Evolutionary conservation across 257 asterid species (phyloP).

Genomic region (Petrea volubilis): DNA sequence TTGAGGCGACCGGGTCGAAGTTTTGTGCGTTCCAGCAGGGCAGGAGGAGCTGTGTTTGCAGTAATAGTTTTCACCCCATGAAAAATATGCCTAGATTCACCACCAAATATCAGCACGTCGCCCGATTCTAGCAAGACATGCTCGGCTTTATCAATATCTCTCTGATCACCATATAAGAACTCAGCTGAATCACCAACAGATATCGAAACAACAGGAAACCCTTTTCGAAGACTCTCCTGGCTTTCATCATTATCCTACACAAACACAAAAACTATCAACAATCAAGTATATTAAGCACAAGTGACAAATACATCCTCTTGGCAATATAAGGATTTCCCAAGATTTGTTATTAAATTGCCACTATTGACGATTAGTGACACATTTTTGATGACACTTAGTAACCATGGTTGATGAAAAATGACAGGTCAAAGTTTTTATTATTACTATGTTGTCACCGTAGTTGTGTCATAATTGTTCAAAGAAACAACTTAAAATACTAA

Average conservation of each 20-base stretch:
- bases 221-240: conserved; percentile 36
- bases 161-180: conserved; percentile 53
- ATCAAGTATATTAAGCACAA: too few relatives aligned
- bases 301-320: too few relatives aligned
- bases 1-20: conserved; percentile 78
- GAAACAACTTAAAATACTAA: too few relatives aligned
- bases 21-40: conserved; percentile 27
- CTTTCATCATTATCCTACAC: conserved; percentile 79
- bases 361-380: too few relatives aligned
- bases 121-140: conserved; percentile 52
- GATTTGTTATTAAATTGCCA: too few relatives aligned
- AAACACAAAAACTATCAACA: too few relatives aligned
- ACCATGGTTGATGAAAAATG: too few relatives aligned
- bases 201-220: conserved; percentile 66
- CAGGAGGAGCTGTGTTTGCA: conserved; percentile 49
- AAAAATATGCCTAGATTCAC: conserved; percentile 58
- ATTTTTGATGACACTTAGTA: too few relatives aligned
- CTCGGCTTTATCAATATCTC: conserved; percentile 49
- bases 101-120: conserved; percentile 66
- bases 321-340: too few relatives aligned
- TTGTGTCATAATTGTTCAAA: too few relatives aligned
- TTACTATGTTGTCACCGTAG: too few relatives aligned
- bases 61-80: conserved; percentile 57
- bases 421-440: too few relatives aligned
- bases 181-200: conserved; percentile 74